Percentiles rank a stretch among this genome's conserved stretches.
phyloP scores from a whole-genome alignment of 257 asterid genomes.

The Coffea canephora region DNA sequence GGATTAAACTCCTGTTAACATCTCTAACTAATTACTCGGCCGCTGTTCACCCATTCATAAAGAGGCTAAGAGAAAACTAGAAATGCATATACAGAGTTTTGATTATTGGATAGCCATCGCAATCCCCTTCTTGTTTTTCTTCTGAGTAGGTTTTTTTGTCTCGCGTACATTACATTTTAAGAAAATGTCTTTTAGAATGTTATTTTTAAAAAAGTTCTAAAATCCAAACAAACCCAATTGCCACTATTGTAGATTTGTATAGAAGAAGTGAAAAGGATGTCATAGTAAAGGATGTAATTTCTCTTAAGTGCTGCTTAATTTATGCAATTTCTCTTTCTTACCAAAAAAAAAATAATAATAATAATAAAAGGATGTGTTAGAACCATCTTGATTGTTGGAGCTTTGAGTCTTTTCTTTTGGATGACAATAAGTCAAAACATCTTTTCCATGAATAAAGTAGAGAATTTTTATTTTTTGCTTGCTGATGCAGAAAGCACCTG shows the following conservation, averaged over 20 bases:
- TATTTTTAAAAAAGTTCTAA: no score
- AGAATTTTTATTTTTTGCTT: not conserved
- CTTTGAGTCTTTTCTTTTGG: not conserved
- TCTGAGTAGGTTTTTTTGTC: no score
- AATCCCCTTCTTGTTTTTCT: no score
- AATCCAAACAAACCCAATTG: not conserved
- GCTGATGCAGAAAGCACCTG: constrained; percentile 15
- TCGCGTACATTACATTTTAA: no score
- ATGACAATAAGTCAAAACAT: not conserved
- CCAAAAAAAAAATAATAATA: no score
- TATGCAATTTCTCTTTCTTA: no score
- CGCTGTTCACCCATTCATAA: not conserved
- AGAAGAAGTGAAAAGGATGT: not conserved
- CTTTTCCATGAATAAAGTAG: not conserved
- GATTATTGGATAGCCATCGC: no score
- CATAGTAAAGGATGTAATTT: no score
- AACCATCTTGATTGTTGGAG: not conserved
- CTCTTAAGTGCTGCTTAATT: no score
- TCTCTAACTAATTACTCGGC: not conserved
- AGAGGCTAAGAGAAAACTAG: not conserved
- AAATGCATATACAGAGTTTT: not conserved
- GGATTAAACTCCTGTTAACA: not conserved
- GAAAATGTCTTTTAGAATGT: no score
- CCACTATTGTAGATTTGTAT: not conserved
- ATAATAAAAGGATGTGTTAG: no score